phyloP scores from a whole-genome alignment of 306 rosid genomes.

The Lathyrus sativus region DNA sequence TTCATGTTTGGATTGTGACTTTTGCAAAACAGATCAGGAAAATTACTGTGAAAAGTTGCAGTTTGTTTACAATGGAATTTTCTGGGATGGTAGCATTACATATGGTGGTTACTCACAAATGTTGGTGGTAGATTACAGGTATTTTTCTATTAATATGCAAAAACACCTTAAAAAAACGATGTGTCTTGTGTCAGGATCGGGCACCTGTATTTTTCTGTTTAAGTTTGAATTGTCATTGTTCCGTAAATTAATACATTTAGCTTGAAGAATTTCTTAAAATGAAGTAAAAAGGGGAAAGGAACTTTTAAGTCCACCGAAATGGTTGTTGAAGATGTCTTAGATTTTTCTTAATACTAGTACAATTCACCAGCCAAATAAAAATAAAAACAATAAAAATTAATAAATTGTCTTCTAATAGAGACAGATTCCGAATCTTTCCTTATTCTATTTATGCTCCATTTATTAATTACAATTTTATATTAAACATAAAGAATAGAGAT shows the following conservation, averaged over 20 bases:
- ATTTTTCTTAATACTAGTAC: background rate
- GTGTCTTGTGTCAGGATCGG: too few relatives aligned
- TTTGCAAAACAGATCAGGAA: slow-evolving; percentile 54
- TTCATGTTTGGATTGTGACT: slow-evolving; percentile 64
- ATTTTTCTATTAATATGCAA: too few relatives aligned
- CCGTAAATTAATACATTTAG: too few relatives aligned
- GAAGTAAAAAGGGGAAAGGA: too few relatives aligned
- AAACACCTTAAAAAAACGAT: too few relatives aligned
- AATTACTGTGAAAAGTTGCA: slow-evolving; percentile 60
- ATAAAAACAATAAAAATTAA: background rate
- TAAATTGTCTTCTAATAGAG: background rate
- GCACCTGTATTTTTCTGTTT: too few relatives aligned
- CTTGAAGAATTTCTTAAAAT: too few relatives aligned
- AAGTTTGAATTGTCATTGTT: too few relatives aligned
- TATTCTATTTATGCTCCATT: background rate
- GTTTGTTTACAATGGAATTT: slow-evolving; percentile 61
- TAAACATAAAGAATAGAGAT: background rate
- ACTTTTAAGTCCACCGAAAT: background rate
- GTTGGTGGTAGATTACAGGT: slow-evolving; percentile 71
- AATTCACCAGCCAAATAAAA: background rate
- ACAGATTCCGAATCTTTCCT: background rate
- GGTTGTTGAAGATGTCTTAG: background rate
- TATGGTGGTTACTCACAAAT: slow-evolving; percentile 75
- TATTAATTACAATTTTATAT: background rate
- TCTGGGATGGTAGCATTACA: slow-evolving; percentile 87